Evolutionary conservation across 164 flowering plant genomes (phyloP).

Genomic region (Magnolia officinalis): DNA sequence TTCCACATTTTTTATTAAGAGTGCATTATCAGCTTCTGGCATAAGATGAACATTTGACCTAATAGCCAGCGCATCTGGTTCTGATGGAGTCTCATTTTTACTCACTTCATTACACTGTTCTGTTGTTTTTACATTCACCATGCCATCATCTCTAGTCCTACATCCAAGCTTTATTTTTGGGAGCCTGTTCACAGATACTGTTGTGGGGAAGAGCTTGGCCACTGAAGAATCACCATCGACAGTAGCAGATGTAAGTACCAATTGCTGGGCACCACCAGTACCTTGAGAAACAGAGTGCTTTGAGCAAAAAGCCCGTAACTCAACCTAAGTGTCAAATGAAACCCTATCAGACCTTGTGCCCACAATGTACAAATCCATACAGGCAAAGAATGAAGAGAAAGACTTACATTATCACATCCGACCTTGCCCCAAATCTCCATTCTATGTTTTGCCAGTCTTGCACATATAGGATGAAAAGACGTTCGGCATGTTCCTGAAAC

Average conservation of each 20-base stretch:
- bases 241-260: slow-evolving; percentile 15
- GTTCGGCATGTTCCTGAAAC: slow-evolving; percentile 80
- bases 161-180: slow-evolving; percentile 34
- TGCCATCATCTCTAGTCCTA: slow-evolving; percentile 39
- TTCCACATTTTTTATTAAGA: slow-evolving; percentile 18
- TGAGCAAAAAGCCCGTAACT: slow-evolving; percentile 81
- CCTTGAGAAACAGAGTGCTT: slow-evolving; percentile 66
- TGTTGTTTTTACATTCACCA: slow-evolving; percentile 15
- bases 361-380: neutral
- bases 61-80: slow-evolving; percentile 17
- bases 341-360: neutral
- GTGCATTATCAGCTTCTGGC: slow-evolving; percentile 31
- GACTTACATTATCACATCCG: slow-evolving; percentile 69
- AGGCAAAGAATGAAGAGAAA: neutral
- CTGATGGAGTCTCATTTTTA: slow-evolving; percentile 23
- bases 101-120: slow-evolving; percentile 21
- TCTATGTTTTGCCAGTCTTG: slow-evolving; percentile 79
- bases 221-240: slow-evolving; percentile 26
- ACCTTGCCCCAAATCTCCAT: slow-evolving; percentile 94
- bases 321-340: slow-evolving; percentile 47
- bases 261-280: slow-evolving; percentile 16
- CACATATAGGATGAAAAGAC: slow-evolving; percentile 95
- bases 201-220: slow-evolving; percentile 23
- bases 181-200: slow-evolving; percentile 21
- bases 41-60: neutral